These are phyloP conservation scores for Paratrimastix pyriformis DNA, from an alignment of 78 protist genomes.

Conservation along the genomic window DNA sequence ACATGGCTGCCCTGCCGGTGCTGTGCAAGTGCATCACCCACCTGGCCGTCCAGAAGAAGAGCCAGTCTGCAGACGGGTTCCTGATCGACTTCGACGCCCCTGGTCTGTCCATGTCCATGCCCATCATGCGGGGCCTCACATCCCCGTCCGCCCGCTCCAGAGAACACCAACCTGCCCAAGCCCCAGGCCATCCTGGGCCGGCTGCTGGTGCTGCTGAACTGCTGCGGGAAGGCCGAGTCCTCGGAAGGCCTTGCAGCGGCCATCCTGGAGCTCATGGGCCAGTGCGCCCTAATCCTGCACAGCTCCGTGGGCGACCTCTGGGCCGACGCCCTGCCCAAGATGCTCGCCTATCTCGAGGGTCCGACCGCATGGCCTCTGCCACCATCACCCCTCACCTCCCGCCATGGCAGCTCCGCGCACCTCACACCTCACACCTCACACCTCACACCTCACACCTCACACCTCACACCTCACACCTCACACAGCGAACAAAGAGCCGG, in stretches of 20 bases:
- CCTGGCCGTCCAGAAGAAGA: constrained; percentile 27
- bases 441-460: no score
- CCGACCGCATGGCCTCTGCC: no score
- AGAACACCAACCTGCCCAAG: constrained; percentile 45
- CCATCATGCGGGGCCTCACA: no score
- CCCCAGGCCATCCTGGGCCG: constrained; percentile 49
- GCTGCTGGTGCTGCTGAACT: constrained; percentile 34
- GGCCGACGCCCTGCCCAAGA: constrained; percentile 49
- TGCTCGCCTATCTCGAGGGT: constrained; percentile 27
- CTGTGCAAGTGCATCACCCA: constrained; percentile 28
- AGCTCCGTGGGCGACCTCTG: constrained; percentile 54
- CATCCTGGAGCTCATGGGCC: constrained; percentile 19
- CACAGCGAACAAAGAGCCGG: no score
- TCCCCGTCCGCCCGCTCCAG: no score
- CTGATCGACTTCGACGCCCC: constrained; percentile 57
- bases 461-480: no score
- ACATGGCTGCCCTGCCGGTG: not conserved
- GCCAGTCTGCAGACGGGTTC: constrained; percentile 32
- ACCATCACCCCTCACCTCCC: no score
- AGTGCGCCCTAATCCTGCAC: constrained; percentile 47
- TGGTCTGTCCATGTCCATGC: no score
- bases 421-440: no score
- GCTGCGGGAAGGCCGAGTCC: no score
- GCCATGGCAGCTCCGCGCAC: no score
- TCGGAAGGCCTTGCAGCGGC: constrained; percentile 32